Base-by-base conservation (phyloP, 2,329 filamentous ascomycete genomes). In the Penicillium aurantiogriseum region DNA sequence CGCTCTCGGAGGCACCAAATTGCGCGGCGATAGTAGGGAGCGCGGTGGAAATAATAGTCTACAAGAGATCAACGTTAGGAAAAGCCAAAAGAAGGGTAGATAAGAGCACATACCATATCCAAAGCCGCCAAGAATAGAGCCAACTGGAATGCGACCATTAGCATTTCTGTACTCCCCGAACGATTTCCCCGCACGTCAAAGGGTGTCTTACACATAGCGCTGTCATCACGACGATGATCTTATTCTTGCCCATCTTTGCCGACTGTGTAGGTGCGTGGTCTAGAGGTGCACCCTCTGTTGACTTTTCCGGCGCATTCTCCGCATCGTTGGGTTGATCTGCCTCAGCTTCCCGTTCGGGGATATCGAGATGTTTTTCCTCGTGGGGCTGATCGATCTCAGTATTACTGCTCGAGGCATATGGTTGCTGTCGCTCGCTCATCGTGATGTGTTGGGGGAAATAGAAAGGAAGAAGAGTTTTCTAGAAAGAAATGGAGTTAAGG, bases 101-200 rank as follows among this genome's bases (percentile, higher is more conserved):
- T 29, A n/a, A 36, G 29, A 27, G 60, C 13, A 27, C 69, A 52
- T 71, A 79, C 77, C 69, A 85, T 84, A 64, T 87, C 84, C 40
- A 87, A 71, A 33, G 84, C 84, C 11, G 83, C 83, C 27, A 87
- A 78, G 53, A 86, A 83, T 13, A 86, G 76, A 8, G 83, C 83
- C 71, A 85, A 79, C 77, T 79, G 57, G 33, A 57, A 53, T 23
- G 31, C 10, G 38, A 44, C 47, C n/a, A 44, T 69, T 59, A 64
- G 61, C 35, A 51, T 53, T 53, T 19, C 44, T 46, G 42, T n/a
- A 51, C 23, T 47, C 39, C n/a, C 25, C 19, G 11, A 27, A 15
- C 2, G 8, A 11, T 33, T 33, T 33, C 11, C 11, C 31, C 11
- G 31, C 31, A 33, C 31, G 5, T 38, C 33, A 36, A 43, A 53